Evolutionary conservation across 1,284 basidiomycete genomes (phyloP), one percentile per base, ranked within the genome.

Genomic region (Moesziomyces sp.): DNA sequence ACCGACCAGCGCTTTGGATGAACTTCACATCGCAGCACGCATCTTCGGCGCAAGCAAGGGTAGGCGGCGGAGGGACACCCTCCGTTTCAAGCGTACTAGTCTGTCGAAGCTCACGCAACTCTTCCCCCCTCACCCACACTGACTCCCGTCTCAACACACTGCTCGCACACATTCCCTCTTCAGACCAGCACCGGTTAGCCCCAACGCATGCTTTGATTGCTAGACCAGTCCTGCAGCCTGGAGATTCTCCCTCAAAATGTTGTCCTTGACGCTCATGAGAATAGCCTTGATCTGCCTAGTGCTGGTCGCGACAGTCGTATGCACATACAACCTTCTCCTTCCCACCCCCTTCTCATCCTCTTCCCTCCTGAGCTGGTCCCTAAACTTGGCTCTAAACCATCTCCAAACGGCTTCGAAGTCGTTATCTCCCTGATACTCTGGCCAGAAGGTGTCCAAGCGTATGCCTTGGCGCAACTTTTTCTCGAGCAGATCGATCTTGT

Each of bases 401-500:
- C 69, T 38, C 75, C 73, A 77, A 4, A 77, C 75, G 18, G 70
- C 65, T 23, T 78, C 77, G 35, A 74, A 72, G 16, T 75, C 66
- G 42, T 77, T 71, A 35, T 69, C 61, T 0, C 77, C 77, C 1
- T 55, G 55, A 30, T 76, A 79, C 38, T 66, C 64, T 7, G 30
- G 45, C 54, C 70, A 77, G 42, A 69, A 67, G 13, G n/a, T 50
- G 0, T 19, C n/a, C 21, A 74, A 21, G 24, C 23, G 18, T 1
- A 69, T 52, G 2, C 71, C 71, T 14, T 30, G 19, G 11, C 33
- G 38, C 5, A 78, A 35, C 54, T 79, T 77, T 14, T 55, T 49
- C 28, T 70, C 64, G 14, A 79, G 48, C 16, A 79, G 24, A 50
- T 78, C 76, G 24, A 79, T 74, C 57, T 79, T 80, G 71, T 80